phyloP scores from a whole-genome alignment of 2,329 filamentous ascomycete species.

The Fusarium veterinarium region DNA sequence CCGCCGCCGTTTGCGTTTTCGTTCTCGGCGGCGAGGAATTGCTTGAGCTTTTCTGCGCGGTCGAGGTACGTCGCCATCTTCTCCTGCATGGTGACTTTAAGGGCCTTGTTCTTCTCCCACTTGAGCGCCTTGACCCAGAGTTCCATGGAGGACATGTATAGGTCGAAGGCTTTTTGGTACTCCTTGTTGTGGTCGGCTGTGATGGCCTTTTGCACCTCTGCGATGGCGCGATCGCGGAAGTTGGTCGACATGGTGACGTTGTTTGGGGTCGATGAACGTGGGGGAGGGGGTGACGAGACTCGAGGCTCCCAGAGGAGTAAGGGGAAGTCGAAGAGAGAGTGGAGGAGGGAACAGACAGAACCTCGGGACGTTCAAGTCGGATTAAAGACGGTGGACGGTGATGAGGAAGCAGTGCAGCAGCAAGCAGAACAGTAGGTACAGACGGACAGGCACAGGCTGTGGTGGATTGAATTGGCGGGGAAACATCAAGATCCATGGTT shows the following conservation, averaged over 20 bases:
- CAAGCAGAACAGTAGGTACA: background rate
- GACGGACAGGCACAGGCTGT: constrained; percentile 19
- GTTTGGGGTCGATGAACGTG: constrained; percentile 24
- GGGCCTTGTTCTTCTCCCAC: constrained; percentile 99
- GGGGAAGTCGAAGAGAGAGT: background rate
- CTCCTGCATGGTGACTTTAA: constrained; percentile 95
- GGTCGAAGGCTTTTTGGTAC: constrained; percentile 96
- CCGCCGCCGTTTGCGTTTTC: constrained; percentile 75
- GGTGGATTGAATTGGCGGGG: constrained; percentile 51
- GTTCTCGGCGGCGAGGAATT: constrained; percentile 81
- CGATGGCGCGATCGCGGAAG: constrained; percentile 96
- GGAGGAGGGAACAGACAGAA: background rate
- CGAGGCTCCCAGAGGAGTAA: background rate
- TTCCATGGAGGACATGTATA: constrained; percentile 95
- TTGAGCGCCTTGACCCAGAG: constrained; percentile 99
- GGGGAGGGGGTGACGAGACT: constrained; percentile 18
- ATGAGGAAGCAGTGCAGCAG: constrained; percentile 37
- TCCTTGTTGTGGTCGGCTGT: constrained; percentile 94
- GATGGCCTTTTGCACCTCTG: constrained; percentile 97
- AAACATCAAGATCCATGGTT: constrained; percentile 46
- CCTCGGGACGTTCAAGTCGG: constrained; percentile 5
- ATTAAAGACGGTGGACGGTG: constrained; percentile 25
- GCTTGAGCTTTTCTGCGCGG: constrained; percentile 96
- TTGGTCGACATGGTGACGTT: constrained; percentile 85
- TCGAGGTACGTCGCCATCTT: constrained; percentile 99